Percentiles rank a stretch among this genome's conserved stretches.
Conservation (phyloP, 2,329 filamentous ascomycete species). For the Pochonia chlamydosporia region DNA sequence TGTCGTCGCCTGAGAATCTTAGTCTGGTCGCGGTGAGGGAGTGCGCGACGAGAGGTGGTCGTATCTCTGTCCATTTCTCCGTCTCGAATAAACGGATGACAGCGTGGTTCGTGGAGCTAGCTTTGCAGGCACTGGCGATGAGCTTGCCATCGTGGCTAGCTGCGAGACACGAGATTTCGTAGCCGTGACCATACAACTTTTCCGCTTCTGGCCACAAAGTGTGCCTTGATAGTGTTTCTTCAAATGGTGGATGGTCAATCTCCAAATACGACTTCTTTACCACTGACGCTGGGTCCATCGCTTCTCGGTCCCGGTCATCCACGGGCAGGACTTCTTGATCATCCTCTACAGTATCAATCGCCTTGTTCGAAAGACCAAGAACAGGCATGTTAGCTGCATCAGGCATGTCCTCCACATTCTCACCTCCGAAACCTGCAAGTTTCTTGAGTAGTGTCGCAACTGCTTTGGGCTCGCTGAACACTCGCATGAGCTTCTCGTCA, state of each 20-base stretch:
- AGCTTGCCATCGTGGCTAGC: slow-evolving; percentile 67
- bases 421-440: slow-evolving; percentile 55
- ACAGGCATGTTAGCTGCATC: slow-evolving; percentile 94
- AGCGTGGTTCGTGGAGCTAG: slow-evolving; percentile 87
- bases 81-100: slow-evolving; percentile 91
- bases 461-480: slow-evolving; percentile 84
- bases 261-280: slow-evolving; percentile 58
- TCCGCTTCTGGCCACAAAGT: slow-evolving; percentile 95
- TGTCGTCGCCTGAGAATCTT: slow-evolving; percentile 71
- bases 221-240: slow-evolving; percentile 83
- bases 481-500: slow-evolving; percentile 95
- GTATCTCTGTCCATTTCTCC: slow-evolving; percentile 78
- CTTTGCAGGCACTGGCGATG: slow-evolving; percentile 88
- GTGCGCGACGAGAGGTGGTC: slow-evolving; percentile 77
- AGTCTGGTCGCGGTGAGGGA: slow-evolving; percentile 79
- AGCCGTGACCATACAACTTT: slow-evolving; percentile 96
- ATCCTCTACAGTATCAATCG: slow-evolving; percentile 57
- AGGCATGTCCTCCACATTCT: slow-evolving; percentile 49
- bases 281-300: slow-evolving; percentile 48
- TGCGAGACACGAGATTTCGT: slow-evolving; percentile 87
- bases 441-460: slow-evolving; percentile 68
- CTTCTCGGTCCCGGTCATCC: slow-evolving; percentile 45
- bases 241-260: slow-evolving; percentile 70
- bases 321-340: slow-evolving; percentile 38
- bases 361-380: slow-evolving; percentile 92